phyloP scores from a whole-genome alignment of 371 early-diverging fungal genomes.

The Fennellomyces sp. region DNA sequence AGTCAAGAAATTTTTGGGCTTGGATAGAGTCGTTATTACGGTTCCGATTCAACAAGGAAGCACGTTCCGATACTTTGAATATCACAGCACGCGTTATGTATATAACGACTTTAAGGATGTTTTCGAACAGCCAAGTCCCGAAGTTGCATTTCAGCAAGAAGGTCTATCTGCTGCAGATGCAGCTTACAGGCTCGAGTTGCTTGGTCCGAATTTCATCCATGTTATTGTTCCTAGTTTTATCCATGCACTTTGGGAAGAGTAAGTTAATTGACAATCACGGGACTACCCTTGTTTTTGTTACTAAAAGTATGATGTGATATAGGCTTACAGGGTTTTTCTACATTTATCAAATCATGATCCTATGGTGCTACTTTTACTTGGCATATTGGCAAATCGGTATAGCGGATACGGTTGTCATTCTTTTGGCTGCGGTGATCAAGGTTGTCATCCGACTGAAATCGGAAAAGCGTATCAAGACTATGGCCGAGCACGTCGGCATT shows the following conservation, averaged over 20 bases:
- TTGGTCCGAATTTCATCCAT: conserved; percentile 71
- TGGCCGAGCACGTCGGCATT: conserved; percentile 58
- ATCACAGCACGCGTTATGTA: conserved; percentile 78
- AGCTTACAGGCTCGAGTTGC: conserved; percentile 46
- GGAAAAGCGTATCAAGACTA: conserved; percentile 60
- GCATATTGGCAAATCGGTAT: conserved; percentile 73
- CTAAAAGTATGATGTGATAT: not conserved
- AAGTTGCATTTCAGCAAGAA: conserved; percentile 48
- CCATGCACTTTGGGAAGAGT: conserved; percentile 60
- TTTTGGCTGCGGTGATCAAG: conserved; percentile 67
- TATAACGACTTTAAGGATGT: conserved; percentile 39
- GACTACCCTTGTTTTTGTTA: not conserved
- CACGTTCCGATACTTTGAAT: conserved; percentile 65
- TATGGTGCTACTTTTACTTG: conserved; percentile 60
- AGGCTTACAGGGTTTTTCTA: conserved; percentile 69
- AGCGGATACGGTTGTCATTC: conserved; percentile 67
- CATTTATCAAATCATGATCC: conserved; percentile 73
- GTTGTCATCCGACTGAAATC: conserved; percentile 59
- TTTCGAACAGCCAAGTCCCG: conserved; percentile 61
- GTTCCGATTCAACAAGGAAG: conserved; percentile 38
- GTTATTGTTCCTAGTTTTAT: conserved; percentile 56
- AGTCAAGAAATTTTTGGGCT: not conserved
- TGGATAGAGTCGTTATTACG: conserved; percentile 41
- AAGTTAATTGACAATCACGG: not conserved
- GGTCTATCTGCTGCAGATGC: conserved; percentile 63